phyloP scores from a whole-genome alignment of 805 yeast species.

The Danielozyma ontarioensis region DNA sequence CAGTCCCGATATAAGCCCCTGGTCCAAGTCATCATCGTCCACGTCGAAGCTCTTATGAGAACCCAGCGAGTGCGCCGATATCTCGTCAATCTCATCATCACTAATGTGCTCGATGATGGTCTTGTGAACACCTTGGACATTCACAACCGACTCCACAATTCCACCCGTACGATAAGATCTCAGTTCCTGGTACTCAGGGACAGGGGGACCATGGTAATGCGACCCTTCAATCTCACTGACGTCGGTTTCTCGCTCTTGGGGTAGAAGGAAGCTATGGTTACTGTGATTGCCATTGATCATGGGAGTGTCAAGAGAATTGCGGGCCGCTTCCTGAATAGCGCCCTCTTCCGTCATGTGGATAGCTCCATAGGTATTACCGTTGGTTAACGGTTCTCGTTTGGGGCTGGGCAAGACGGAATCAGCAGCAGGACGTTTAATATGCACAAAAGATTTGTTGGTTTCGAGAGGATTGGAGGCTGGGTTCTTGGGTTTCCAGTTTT shows the following conservation, averaged over 20 bases:
- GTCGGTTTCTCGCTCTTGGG: conserved; percentile 21
- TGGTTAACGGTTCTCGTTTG: conserved; percentile 8
- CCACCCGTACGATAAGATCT: conserved; percentile 50
- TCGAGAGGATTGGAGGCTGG: conserved; percentile 67
- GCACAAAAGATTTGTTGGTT: conserved; percentile 60
- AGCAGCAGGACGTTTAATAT: conserved; percentile 54
- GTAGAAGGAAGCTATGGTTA: conserved; percentile 15
- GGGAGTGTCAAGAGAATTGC: neutral
- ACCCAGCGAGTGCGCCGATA: neutral
- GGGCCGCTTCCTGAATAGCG: conserved; percentile 26
- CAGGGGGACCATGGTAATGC: conserved; percentile 1
- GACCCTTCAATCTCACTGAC: conserved; percentile 13
- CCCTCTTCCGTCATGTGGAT: conserved; percentile 44
- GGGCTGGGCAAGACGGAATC: conserved; percentile 18
- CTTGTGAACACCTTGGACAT: conserved; percentile 77
- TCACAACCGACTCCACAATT: conserved; percentile 76
- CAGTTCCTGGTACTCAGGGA: conserved; percentile 27
- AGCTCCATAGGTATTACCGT: conserved; percentile 22
- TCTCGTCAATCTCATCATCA: conserved; percentile 34
- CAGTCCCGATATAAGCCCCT: conserved; percentile 3
- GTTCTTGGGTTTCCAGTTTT: conserved; percentile 50
- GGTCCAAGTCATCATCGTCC: conserved; percentile 4
- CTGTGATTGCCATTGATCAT: conserved; percentile 10
- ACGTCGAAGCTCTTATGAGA: neutral
- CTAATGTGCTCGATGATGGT: conserved; percentile 72